A percentile compares a stretch with the other conserved stretches of the same genome.
Conservation (phyloP, 2,329 filamentous ascomycete species). For the Aspergillus quadricinctus region DNA sequence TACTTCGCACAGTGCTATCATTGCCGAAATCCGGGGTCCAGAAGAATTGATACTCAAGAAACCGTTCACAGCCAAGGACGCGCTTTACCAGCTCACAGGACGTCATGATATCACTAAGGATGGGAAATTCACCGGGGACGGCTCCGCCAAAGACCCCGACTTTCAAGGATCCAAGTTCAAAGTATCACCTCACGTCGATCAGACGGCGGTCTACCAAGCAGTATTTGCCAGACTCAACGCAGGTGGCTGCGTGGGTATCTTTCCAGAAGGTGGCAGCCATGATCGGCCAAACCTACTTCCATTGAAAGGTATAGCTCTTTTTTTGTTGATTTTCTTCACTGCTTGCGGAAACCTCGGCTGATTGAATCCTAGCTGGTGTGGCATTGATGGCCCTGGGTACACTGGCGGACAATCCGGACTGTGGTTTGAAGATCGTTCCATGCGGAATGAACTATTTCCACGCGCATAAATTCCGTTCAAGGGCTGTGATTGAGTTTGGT, state of each 20-base stretch:
- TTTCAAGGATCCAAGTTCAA: conserved; percentile 81
- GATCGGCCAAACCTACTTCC: conserved; percentile 88
- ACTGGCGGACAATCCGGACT: conserved; percentile 77
- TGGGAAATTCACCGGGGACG: conserved; percentile 56
- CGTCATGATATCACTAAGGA: conserved; percentile 66
- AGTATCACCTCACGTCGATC: conserved; percentile 86
- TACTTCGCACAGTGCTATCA: conserved; percentile 74
- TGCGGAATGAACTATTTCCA: conserved; percentile 99
- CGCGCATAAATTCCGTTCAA: conserved; percentile 94
- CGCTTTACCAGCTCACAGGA: conserved; percentile 77
- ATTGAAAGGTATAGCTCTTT: conserved; percentile 59
- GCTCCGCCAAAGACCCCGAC: conserved; percentile 51
- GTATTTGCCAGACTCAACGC: conserved; percentile 79
- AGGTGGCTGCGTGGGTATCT: conserved; percentile 91
- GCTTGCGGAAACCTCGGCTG: conserved; percentile 3
- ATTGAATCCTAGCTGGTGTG: conserved; percentile 64
- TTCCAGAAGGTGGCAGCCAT: conserved; percentile 94
- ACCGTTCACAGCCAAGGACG: conserved; percentile 71
- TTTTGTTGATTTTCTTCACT: not conserved
- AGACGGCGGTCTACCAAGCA: conserved; percentile 87
- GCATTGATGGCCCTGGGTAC: conserved; percentile 97
- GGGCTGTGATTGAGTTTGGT: conserved; percentile 93
- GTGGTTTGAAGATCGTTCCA: conserved; percentile 88
- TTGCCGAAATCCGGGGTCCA: conserved; percentile 72
- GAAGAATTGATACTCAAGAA: conserved; percentile 85